Evolutionary conservation across 129 eudicot species (phyloP).

Genomic region (Solidago caesia): DNA sequence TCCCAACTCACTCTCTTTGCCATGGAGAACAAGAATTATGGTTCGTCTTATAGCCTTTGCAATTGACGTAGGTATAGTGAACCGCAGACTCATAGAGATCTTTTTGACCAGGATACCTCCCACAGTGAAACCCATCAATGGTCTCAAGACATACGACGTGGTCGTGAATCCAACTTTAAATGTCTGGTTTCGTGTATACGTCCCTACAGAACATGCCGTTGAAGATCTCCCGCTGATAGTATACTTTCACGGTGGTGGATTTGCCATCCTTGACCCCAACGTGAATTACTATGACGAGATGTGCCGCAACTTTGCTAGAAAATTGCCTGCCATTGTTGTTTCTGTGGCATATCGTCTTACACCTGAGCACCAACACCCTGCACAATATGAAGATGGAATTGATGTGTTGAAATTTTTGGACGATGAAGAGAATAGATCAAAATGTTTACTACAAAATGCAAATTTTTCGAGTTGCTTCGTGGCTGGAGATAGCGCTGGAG

Average conservation of each 20-base stretch:
- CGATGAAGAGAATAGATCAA: background rate
- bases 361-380: background rate
- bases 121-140: background rate
- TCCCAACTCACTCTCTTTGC: background rate
- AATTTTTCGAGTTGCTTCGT: background rate
- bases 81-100: background rate
- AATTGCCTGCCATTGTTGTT: background rate
- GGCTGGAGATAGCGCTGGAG: background rate
- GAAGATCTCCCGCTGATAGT: background rate
- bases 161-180: background rate
- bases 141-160: constrained; percentile 4
- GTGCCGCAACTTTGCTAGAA: background rate
- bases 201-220: background rate
- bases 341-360: constrained; percentile 9
- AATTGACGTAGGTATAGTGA: background rate
- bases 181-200: background rate
- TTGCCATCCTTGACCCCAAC: background rate
- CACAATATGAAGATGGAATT: constrained; percentile 1
- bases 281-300: background rate
- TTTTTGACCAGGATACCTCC: background rate
- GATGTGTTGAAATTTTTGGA: background rate
- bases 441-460: background rate
- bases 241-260: constrained; percentile 14
- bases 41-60: too few species aligned
- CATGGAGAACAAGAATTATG: too few species aligned